Evolutionary conservation across 768 basidiomycete species (phyloP).

Genomic region (Tricholoma hemisulphureum): DNA sequence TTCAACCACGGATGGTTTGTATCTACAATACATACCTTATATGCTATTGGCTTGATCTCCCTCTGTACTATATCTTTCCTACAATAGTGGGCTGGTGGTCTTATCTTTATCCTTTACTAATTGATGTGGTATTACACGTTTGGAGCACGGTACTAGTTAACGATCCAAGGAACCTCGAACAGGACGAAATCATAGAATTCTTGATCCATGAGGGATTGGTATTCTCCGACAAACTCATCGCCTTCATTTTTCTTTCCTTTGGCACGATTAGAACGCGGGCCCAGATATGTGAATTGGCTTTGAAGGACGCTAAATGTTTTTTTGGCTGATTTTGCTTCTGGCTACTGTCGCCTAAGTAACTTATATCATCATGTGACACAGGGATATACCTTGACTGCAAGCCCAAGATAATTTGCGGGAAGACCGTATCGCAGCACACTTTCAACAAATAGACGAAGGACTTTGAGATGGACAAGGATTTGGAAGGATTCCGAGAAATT

Average conservation of each 20-base stretch:
- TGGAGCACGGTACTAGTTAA: constrained; percentile 38
- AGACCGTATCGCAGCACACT: constrained; percentile 94
- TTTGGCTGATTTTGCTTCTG: constrained; percentile 81
- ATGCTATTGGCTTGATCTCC: constrained; percentile 40
- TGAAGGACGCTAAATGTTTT: constrained; percentile 74
- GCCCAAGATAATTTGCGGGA: constrained; percentile 84
- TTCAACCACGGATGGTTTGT: constrained; percentile 21
- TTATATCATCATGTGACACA: neutral
- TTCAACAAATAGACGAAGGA: constrained; percentile 89
- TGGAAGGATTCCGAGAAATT: constrained; percentile 98
- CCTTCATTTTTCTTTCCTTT: constrained; percentile 40
- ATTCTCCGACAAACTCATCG: constrained; percentile 87
- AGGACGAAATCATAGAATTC: constrained; percentile 95
- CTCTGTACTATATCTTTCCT: constrained; percentile 45
- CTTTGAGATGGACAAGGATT: constrained; percentile 89
- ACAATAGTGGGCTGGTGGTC: constrained; percentile 55
- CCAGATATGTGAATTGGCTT: constrained; percentile 77
- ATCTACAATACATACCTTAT: constrained; percentile 22
- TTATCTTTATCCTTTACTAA: constrained; percentile 64
- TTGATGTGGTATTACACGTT: constrained; percentile 39
- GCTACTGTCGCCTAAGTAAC: constrained; percentile 43
- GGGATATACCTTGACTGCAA: constrained; percentile 67
- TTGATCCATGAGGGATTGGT: constrained; percentile 88
- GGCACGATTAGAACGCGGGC: constrained; percentile 59
- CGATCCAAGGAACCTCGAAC: constrained; percentile 91